Evolutionary conservation across 352 stramenopile genomes (phyloP), one percentile per base, ranked within the genome.

Genomic region (Globisporangium acanthophoron): DNA sequence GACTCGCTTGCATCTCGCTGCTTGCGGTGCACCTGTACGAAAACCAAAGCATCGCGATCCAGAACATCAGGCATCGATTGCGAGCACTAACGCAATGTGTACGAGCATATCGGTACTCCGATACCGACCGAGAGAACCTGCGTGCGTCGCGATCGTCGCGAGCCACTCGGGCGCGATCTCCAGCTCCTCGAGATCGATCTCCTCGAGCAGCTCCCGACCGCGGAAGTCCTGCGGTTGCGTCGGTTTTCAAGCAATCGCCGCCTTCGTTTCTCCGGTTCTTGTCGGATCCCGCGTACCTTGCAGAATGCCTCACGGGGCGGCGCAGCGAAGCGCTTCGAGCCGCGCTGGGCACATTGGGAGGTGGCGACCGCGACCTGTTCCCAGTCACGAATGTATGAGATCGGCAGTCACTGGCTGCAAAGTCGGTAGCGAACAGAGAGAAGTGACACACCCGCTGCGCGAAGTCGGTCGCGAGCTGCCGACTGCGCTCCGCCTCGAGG

Each of bases 81-180:
- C 24, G 24, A 27, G 24, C 24, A 27, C 24, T 8, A 21, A 4
- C 43, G 8, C 18, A 47, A 7, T 3, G 24, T 27, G 1, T 21
- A 15, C 13, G n/a, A 18, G 9, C 43, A 11, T 24, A 3, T 31
- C n/a, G 15, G 1, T 29, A 8, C 3, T 15, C 13, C 44, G 16
- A 8, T n/a, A 29, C 44, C 27, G 43, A 69, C 62, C 54, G 1
- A 57, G 46, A 46, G 46, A 39, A 20, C 48, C 29, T 46, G 56
- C 47, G 44, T 67, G 66, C 1, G 53, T 62, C 5, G 72, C 39
- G 7, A 78, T 70, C 6, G 50, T 21, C 13, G 54, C 52, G 9
- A 80, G 6, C 72, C 72, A 78, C 13, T 78, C 64, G 53, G 67
- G 74, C 15, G 64, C 67, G 40, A 66, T 52, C 35, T 51, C 67